Conservation (phyloP, 2,329 filamentous ascomycete genomes). For the Thermoascus crustaceus region DNA sequence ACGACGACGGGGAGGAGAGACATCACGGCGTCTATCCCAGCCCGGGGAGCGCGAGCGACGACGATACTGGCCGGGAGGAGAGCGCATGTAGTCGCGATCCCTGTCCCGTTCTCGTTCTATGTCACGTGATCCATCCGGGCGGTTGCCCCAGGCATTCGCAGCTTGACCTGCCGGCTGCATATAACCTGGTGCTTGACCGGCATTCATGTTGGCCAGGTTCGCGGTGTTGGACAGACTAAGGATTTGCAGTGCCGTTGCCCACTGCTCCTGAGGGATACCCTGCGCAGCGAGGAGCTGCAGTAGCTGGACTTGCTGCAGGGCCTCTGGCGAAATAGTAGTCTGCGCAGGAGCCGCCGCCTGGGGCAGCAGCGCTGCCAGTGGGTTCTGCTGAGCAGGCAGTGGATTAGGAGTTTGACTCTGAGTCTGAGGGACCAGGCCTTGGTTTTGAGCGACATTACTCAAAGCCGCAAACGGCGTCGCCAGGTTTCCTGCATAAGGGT, state of each 20-base stretch:
- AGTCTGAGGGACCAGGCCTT: constrained; percentile 28
- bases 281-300: constrained; percentile 68
- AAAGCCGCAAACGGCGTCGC: constrained; percentile 42
- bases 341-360: constrained; percentile 25
- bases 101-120: constrained; percentile 52
- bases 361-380: constrained; percentile 36
- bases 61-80: constrained; percentile 51
- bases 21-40: constrained; percentile 60
- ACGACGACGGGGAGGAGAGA: constrained; percentile 54
- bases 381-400: constrained; percentile 31
- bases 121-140: constrained; percentile 36
- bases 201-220: constrained; percentile 26
- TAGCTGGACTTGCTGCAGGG: constrained; percentile 62
- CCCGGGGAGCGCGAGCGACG: constrained; percentile 75
- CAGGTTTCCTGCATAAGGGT: constrained; percentile 43
- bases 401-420: constrained; percentile 36
- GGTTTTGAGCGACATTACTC: constrained; percentile 31
- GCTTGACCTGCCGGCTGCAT: constrained; percentile 23
- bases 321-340: constrained; percentile 33
- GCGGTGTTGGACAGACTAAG: constrained; percentile 35
- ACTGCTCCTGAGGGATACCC: constrained; percentile 70
- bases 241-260: constrained; percentile 50
- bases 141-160: constrained; percentile 27
- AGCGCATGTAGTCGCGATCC: constrained; percentile 56
- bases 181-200: constrained; percentile 28